Evolutionary conservation across 2,329 filamentous ascomycete species (phyloP).

Genomic region (Tolypocladium ovalisporum): DNA sequence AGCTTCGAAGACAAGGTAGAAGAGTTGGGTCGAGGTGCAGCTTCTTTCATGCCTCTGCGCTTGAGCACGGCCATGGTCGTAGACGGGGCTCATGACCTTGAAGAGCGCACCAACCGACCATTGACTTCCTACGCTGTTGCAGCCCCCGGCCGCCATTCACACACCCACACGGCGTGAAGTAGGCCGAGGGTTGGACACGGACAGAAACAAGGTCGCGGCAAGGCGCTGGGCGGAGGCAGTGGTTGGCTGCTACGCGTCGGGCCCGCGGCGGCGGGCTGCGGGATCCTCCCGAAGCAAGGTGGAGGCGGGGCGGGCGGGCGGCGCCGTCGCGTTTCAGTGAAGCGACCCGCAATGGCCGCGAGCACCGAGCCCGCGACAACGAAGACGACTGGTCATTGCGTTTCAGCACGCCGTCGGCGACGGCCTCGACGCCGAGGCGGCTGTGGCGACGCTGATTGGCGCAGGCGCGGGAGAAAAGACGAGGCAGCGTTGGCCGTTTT

Average conservation of each 20-base stretch:
- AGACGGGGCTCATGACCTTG: too few species aligned
- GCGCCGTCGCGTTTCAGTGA: not conserved
- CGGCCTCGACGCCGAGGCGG: not conserved
- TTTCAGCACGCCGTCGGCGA: not conserved
- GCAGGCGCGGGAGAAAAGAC: not conserved
- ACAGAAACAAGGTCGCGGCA: not conserved
- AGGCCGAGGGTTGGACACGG: not conserved
- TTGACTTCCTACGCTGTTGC: too few species aligned
- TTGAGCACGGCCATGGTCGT: too few species aligned
- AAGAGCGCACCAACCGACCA: too few species aligned
- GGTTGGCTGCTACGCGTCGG: not conserved
- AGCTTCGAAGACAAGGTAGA: not conserved
- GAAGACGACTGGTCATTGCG: not conserved
- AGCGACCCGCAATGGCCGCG: not conserved
- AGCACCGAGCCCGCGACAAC: not conserved
- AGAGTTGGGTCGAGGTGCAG: not conserved
- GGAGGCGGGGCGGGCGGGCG: not conserved
- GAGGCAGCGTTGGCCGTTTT: not conserved
- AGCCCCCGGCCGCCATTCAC: too few species aligned
- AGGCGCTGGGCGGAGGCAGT: not conserved
- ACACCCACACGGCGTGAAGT: too few species aligned
- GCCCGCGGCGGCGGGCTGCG: not conserved
- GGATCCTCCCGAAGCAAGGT: not conserved
- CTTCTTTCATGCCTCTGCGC: too few species aligned
- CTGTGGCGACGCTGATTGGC: not conserved